Evolutionary conservation across 805 yeast species (phyloP), one percentile per base, ranked within the genome.

Genomic region (Pichia sporocuriosa): DNA sequence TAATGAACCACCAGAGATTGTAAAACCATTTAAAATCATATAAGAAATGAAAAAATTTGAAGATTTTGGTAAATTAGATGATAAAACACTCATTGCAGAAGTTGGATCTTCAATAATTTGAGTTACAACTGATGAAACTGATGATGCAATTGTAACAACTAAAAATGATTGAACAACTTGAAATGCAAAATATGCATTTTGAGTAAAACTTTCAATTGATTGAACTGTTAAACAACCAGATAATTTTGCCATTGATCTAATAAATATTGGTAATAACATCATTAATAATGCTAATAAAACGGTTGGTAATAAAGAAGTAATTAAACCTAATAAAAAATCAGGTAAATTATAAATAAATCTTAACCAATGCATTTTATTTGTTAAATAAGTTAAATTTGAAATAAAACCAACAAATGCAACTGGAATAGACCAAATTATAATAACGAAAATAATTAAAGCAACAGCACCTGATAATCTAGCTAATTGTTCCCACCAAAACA

Each of bases 401-500:
- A 83, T 68, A 55, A 79, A 56, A 72, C 89, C 89, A 36, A 83
- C 87, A 58, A 83, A 78, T 3, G 89, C 81, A 31, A 81, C 87
- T 12, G 90, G 90, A 49, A 82, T 62, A 43, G 89, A 72, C 94
- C 94, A 84, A 51, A 79, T 65, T 24, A 78, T 55, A 39, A 81
- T 68, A 33, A 81, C 53, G 1, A 79, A 84, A 19, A 63, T 52
- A 41, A 82, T 73, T 2, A 76, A 77, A 13, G 75, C 67, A 27
- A 64, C 42, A 0, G 89, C 77, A 40, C 69, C 68, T 22, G 70
- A 58, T 26, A 64, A 58, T 65, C 90, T 70, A 11, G 67, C 64
- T 16, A 81, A 57, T 53, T 79, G 65, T 61, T 84, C 94, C 83
- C 86, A 81, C 89, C 93, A 84, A 52, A 77, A 77, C 61, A 84